Evolutionary conservation across 345 rosid species (phyloP), one percentile per base, ranked within the genome.

Genomic region (Brassica rapa): DNA sequence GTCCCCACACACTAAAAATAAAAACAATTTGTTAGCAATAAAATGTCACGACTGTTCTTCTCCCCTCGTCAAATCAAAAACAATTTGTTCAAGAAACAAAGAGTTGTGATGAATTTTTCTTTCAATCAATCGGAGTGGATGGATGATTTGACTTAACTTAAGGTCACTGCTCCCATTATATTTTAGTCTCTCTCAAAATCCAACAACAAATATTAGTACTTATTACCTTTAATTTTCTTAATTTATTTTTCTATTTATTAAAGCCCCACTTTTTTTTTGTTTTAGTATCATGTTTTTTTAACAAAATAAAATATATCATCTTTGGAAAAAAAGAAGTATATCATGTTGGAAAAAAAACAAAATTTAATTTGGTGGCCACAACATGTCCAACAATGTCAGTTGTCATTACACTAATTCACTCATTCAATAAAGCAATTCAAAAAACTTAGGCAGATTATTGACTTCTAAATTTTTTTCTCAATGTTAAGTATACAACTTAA

Each of bases 111-210:
- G 63, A 78, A 10, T 33, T 43, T 78, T 66, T 66, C 56, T 66
- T 72, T 72, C 82, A 66, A 72, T 78, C 82, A 78, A 72, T 72
- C 73, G 3, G 82, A 78, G 41, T 59, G 55, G 77, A 72, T 66
- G 73, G 71, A 8, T 70, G 82, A 78, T 78, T 53, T 78, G 82
- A 78, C 82, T 72, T 78, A 37, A 78, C 82, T 70, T 72, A 59
- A 46, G 43, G 82, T 78, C 82, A 78, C 82, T 78, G 55, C 72
- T 78, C 60, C 68, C 62, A 78, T 66, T 66, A 66, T 78, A 66
- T 59, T 59, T 55, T 15, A 46, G 62, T 23, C 62, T 68, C 69
- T 57, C 79, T 24, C 64, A 49, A 69, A 46, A 68, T 68, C 75
- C 32, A 56, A 51, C 59, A 55, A 55, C 72, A 27, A 55, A 39